Evolutionary conservation across 2,329 filamentous ascomycete genomes (phyloP).

Genomic region (Chrysoporthe puriensis): DNA sequence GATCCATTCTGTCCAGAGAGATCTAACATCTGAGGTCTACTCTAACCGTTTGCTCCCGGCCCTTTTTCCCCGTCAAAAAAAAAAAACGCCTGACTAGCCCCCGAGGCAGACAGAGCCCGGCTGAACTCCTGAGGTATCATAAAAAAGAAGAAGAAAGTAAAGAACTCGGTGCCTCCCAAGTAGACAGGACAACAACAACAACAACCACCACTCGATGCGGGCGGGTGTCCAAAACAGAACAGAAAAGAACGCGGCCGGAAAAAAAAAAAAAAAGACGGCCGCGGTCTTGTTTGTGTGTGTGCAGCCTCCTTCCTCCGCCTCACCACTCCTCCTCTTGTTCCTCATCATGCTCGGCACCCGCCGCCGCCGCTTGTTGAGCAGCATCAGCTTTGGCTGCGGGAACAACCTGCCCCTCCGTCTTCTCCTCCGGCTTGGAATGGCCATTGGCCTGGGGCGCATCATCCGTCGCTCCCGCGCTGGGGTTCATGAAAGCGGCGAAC

Average conservation of each 20-base stretch:
- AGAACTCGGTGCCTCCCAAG: conserved; percentile 22
- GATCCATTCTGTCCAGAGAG: conserved; percentile 2
- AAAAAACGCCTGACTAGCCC: conserved; percentile 7
- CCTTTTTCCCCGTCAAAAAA: not conserved
- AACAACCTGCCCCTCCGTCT: not conserved
- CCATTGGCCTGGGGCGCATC: conserved; percentile 19
- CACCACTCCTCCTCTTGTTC: conserved; percentile 21
- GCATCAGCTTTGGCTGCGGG: not conserved
- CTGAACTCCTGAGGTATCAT: conserved; percentile 28
- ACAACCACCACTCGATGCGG: conserved; percentile 11
- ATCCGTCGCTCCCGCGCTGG: conserved; percentile 12
- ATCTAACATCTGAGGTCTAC: conserved; percentile 21
- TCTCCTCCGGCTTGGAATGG: conserved; percentile 5
- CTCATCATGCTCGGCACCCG: conserved; percentile 1
- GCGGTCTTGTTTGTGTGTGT: not conserved
- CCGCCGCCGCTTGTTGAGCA: not conserved
- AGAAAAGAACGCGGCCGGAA: not conserved
- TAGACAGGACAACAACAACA: not conserved
- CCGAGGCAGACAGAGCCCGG: not conserved
- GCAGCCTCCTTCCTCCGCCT: not conserved
- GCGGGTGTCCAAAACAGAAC: conserved; percentile 19
- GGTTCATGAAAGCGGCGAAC: conserved; percentile 13
- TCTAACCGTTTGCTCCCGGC: conserved; percentile 14
- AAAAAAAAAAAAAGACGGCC: not conserved
- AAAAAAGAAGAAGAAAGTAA: conserved; percentile 18